Evolutionary conservation across 352 stramenopile species (phyloP), one percentile per base, ranked within the genome.

Genomic region (Globisporangium cylindrosporum): DNA sequence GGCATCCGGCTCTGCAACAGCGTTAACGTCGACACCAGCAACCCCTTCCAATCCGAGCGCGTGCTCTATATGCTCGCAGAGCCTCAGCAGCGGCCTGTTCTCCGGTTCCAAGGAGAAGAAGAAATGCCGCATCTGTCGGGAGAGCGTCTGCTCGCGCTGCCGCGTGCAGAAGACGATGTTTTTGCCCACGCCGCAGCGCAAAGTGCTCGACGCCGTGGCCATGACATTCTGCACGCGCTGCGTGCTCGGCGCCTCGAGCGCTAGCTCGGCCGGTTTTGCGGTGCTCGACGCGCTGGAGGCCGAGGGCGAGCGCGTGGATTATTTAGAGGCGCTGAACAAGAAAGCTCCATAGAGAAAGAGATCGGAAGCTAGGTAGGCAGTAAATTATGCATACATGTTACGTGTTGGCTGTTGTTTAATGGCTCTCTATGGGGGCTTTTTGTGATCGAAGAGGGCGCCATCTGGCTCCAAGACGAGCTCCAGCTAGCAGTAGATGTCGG

Each of bases 211-310:
- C 14, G 49, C 48, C 20, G 73, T 72, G 18, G 69, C 62, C 8
- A 67, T 76, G 14, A 14, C 48, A 5, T 63, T 85, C 48, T 85
- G 78, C 58, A 59, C 70, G 14, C 67, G 68, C 43, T 82, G 78
- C 57, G 57, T 84, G 68, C 66, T 57, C 62, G 68, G 53, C 66
- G 64, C 55, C 15, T 49, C 34, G 10, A 46, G 15, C 9, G 51
- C 43, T 7, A 66, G 25, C 46, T 67, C 58, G 10, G 20, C 68
- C 3, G 57, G 64, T n/a, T 84, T 71, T 2, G 69, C 56, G 3
- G 55, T 27, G 36, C 9, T 65, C 64, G 48, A 74, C 66, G 65
- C 48, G 7, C 65, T 63, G 57, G 34, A 36, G 24, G n/a, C 25
- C 6, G 14, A 53, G 5, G 58, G 57, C 9, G 14, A 55, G 32